Evolutionary conservation across 2,329 filamentous ascomycete species (phyloP).

Genomic region (Calonectria fujianensis): DNA sequence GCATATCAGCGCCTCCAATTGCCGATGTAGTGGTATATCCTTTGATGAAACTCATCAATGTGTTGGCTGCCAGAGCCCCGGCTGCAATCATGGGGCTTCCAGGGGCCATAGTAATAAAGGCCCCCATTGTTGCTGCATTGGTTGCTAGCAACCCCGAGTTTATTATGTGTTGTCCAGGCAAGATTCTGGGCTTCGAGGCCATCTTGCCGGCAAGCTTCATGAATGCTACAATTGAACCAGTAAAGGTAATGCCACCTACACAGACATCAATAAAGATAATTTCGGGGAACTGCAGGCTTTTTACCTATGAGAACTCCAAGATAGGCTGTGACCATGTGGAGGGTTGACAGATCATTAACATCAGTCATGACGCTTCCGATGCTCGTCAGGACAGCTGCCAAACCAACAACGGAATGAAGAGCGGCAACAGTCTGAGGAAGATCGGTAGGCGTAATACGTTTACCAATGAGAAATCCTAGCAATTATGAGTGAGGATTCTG

Average conservation of each 20-base stretch:
- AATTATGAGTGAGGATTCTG: conserved; percentile 28
- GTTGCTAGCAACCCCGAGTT: conserved; percentile 84
- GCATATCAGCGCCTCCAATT: conserved; percentile 96
- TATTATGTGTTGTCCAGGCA: conserved; percentile 84
- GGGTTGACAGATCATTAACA: conserved; percentile 80
- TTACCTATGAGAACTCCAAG: conserved; percentile 87
- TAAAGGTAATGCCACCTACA: conserved; percentile 87
- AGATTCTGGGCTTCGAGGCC: conserved; percentile 83
- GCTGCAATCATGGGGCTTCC: conserved; percentile 87
- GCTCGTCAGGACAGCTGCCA: conserved; percentile 91
- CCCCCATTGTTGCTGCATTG: conserved; percentile 89
- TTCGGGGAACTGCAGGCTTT: neutral
- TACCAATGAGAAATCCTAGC: conserved; percentile 83
- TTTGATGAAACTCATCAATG: conserved; percentile 86
- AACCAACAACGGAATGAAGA: conserved; percentile 90
- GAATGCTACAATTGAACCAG: conserved; percentile 92
- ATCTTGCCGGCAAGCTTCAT: conserved; percentile 89
- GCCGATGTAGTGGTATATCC: conserved; percentile 91
- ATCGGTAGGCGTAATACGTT: conserved; percentile 90
- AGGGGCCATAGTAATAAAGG: conserved; percentile 88
- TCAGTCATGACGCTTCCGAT: conserved; percentile 89
- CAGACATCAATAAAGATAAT: conserved; percentile 7
- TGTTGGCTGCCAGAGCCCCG: conserved; percentile 84
- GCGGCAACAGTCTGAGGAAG: conserved; percentile 93
- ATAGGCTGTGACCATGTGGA: conserved; percentile 91